Conservation (phyloP, 257 asterid genomes). For the Primulina eburnea region DNA sequence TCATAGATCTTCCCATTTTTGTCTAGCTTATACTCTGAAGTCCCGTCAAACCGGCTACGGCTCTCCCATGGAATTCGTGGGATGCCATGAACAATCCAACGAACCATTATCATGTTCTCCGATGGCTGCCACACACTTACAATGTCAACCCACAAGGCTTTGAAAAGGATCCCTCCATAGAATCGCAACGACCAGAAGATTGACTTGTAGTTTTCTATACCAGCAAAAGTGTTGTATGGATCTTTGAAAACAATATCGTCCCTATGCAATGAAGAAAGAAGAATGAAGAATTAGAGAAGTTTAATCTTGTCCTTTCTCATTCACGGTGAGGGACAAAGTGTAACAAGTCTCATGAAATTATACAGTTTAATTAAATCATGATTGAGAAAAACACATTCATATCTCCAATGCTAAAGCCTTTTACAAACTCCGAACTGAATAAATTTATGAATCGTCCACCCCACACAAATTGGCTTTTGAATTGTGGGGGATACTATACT, state of each 20-base stretch:
- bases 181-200: slow-evolving; percentile 86
- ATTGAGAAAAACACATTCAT: neutral
- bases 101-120: slow-evolving; percentile 79
- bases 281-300: slow-evolving; percentile 6
- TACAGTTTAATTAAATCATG: neutral
- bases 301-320: neutral
- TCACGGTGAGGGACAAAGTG: slow-evolving; percentile 1
- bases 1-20: slow-evolving; percentile 90
- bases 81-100: slow-evolving; percentile 92
- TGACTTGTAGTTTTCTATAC: slow-evolving; percentile 76
- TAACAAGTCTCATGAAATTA: neutral
- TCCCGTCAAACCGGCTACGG: slow-evolving; percentile 85
- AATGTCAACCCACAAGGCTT: slow-evolving; percentile 81
- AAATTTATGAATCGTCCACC: slow-evolving; percentile 2
- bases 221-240: slow-evolving; percentile 77
- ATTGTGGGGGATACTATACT: neutral
- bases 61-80: slow-evolving; percentile 96
- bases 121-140: slow-evolving; percentile 96
- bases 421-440: neutral
- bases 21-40: slow-evolving; percentile 97
- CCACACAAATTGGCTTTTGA: neutral
- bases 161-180: slow-evolving; percentile 74
- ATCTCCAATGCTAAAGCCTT: neutral
- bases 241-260: slow-evolving; percentile 83
- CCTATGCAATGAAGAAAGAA: slow-evolving; percentile 38